phyloP scores from a whole-genome alignment of 2,329 filamentous ascomycete species.

The Neopestalotiopsis clavispora region DNA sequence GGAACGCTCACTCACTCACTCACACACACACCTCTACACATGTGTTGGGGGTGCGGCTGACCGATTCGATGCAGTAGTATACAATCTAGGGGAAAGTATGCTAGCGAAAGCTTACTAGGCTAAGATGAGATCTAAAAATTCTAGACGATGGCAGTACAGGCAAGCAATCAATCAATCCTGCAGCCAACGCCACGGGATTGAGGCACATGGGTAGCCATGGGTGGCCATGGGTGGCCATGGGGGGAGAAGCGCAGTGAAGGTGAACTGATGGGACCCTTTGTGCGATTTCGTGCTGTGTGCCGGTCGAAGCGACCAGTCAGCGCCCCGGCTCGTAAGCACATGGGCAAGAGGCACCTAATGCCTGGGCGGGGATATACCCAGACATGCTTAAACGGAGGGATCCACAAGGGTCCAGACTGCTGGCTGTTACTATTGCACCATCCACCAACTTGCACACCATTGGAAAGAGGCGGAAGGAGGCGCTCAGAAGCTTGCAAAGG shows the following conservation, averaged over 20 bases:
- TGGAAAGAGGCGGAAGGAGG: not conserved
- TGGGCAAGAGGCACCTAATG: not conserved
- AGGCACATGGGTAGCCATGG: not conserved
- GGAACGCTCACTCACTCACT: too few species aligned
- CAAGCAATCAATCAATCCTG: too few species aligned
- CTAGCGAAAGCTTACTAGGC: conserved; percentile 4
- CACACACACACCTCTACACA: too few species aligned
- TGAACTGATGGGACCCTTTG: too few species aligned
- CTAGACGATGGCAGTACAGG: too few species aligned
- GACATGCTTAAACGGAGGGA: not conserved
- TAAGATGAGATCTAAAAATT: not conserved
- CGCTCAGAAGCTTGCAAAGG: not conserved
- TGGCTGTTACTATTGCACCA: conserved; percentile 10
- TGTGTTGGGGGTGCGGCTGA: too few species aligned
- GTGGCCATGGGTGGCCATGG: not conserved
- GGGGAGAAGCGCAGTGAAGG: not conserved
- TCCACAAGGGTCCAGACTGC: conserved; percentile 12
- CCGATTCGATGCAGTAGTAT: too few species aligned
- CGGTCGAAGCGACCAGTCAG: not conserved
- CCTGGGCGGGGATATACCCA: not conserved
- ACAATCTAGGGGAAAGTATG: not conserved
- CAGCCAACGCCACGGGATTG: too few species aligned
- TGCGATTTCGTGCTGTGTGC: not conserved
- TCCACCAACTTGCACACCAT: not conserved
- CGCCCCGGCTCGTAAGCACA: conserved; percentile 3